Conservation (phyloP, 371 early-diverging fungal genomes). For the Mucor circinelloides region DNA sequence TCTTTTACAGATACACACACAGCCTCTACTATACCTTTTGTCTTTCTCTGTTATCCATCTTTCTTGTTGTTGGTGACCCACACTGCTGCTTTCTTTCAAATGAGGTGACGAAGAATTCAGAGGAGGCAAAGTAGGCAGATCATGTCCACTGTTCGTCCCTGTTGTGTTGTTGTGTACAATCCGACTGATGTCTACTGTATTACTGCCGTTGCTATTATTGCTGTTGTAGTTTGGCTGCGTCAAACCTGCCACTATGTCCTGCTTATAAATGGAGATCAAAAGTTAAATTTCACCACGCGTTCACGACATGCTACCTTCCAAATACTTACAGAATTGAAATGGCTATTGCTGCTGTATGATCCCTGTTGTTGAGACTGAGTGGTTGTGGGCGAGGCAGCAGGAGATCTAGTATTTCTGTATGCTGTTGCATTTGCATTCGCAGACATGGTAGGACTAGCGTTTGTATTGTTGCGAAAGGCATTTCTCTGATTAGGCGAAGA, state of each 20-base stretch:
- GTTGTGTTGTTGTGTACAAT: neutral
- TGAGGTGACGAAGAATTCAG: constrained; percentile 13
- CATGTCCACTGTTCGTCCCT: neutral
- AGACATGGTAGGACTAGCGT: neutral
- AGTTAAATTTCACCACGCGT: neutral
- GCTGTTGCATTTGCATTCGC: neutral
- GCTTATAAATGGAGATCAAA: neutral
- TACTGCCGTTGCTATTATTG: neutral
- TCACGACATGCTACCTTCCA: neutral
- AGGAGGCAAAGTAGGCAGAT: constrained; percentile 26
- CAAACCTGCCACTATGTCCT: constrained; percentile 10
- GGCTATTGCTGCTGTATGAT: neutral
- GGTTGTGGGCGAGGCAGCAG: constrained; percentile 1
- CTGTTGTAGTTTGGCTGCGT: constrained; percentile 2
- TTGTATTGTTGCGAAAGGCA: neutral
- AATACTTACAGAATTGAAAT: constrained; percentile 18
- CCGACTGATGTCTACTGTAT: neutral
- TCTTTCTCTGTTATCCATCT: constrained; percentile 9
- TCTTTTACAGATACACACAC: neutral
- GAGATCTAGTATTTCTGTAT: neutral
- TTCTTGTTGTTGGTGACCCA: neutral
- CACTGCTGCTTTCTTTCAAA: neutral
- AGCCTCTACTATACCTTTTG: constrained; percentile 6
- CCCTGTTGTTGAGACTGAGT: neutral
- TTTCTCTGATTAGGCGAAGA: neutral